Percentiles rank a stretch among this genome's conserved stretches.
Conservation (phyloP, 768 basidiomycete genomes). For the Erythrobasidium yunnanense region DNA sequence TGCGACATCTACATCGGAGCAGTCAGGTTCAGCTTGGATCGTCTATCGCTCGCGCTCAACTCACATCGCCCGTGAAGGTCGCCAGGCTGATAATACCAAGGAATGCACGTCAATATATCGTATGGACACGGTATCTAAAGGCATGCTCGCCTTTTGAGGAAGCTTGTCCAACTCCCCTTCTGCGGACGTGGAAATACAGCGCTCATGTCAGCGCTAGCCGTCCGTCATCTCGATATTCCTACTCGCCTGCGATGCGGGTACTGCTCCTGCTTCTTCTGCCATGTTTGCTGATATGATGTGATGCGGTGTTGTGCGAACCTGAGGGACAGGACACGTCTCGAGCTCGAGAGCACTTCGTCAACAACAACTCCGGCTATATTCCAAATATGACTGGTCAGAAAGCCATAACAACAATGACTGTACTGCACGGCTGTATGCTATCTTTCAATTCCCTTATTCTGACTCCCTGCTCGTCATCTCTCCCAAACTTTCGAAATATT, state of each 20-base stretch:
- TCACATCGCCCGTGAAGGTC: constrained; percentile 36
- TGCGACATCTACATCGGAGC: constrained; percentile 28
- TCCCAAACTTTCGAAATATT: too few species aligned
- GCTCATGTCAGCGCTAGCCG: neutral
- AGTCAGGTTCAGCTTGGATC: too few species aligned
- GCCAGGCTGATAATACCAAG: constrained; percentile 22
- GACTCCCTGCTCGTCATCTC: too few species aligned
- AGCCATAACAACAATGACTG: too few species aligned
- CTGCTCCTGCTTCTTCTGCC: constrained; percentile 26
- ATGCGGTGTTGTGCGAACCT: neutral
- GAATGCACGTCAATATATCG: neutral
- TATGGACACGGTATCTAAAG: neutral
- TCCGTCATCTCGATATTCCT: neutral
- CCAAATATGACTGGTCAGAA: too few species aligned
- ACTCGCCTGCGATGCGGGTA: constrained; percentile 16
- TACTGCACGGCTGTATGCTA: too few species aligned
- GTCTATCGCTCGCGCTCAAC: too few species aligned
- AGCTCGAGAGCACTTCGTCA: too few species aligned
- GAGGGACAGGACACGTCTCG: too few species aligned
- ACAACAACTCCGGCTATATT: too few species aligned
- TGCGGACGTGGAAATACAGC: neutral
- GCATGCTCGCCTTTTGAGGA: constrained; percentile 26
- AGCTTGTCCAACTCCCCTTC: constrained; percentile 27
- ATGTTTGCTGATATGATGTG: constrained; percentile 15
- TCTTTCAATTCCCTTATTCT: too few species aligned